Evolutionary conservation across 805 yeast genomes (phyloP), one percentile per base, ranked within the genome.

Genomic region (Kazachstania bromeliacearum): DNA sequence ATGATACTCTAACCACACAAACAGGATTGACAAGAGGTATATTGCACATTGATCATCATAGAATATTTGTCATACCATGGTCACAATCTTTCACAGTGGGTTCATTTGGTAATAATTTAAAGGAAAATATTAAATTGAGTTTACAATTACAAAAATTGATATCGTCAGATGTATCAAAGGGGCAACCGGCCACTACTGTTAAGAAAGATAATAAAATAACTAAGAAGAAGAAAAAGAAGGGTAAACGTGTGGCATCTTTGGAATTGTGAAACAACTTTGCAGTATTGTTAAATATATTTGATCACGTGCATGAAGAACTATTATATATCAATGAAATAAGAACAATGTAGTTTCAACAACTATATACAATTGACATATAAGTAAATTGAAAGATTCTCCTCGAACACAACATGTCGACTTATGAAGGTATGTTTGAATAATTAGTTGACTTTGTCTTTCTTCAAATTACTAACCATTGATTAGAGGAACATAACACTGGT

Each of bases 401-500:
- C n/a, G n/a, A 26, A 3, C 6, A 4, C 5, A 36, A 18, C 9
- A 59, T 57, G 63, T 55, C 63, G 1, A 50, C 50, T 7, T 59
- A 59, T 45, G 59, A 59, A 44, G 63, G 64, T 55, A 39, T 34
- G 56, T 44, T 10, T 15, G 8, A 24, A 13, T 19, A 5, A 18
- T 22, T 20, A n/a, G 8, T 32, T n/a, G 13, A 15, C 12, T 18
- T n/a, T n/a, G n/a, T n/a, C n/a, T n/a, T n/a, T n/a, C n/a, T n/a
- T n/a, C 21, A 15, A 16, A 12, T 15, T 31, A 31, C 34, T 31
- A 31, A 31, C 34, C 19, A 7, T 10, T 15, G 23, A 12, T 13
- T 23, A 58, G 63, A 56, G 42, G 62, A 56, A 34, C 63, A 57
- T 37, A 39, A 37, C 15, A 44, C 41, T 23, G 35, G 32, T 7